Evolutionary conservation across 208 protist genomes (phyloP).

Genomic region (Crithidia mellificae): DNA sequence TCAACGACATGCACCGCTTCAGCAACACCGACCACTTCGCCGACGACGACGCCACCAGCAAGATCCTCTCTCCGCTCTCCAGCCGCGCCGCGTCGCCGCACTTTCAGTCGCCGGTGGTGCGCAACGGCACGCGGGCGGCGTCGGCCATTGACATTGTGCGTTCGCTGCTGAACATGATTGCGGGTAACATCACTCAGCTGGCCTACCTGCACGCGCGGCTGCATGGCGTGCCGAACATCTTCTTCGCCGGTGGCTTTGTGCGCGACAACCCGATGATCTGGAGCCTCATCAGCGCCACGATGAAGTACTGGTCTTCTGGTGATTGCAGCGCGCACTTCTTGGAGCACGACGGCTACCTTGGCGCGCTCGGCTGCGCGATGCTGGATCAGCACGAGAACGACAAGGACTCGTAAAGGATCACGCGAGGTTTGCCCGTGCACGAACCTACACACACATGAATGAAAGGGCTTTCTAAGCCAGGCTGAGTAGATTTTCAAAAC

Average conservation of each 20-base stretch:
- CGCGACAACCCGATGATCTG: conserved; percentile 92
- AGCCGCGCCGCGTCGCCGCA: conserved; percentile 8
- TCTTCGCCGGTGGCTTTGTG: conserved; percentile 96
- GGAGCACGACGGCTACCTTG: conserved; percentile 96
- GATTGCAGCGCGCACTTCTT: conserved; percentile 93
- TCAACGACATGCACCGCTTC: conserved; percentile 40
- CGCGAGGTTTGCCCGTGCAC: background rate
- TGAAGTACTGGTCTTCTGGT: conserved; percentile 95
- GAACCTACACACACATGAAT: too few species aligned
- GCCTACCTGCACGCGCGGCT: conserved; percentile 93
- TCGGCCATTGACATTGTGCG: conserved; percentile 89
- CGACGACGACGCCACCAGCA: conserved; percentile 42
- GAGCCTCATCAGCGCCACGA: conserved; percentile 85
- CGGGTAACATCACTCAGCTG: conserved; percentile 96
- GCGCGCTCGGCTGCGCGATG: conserved; percentile 88
- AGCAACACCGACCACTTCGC: conserved; percentile 33
- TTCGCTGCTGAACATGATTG: conserved; percentile 94
- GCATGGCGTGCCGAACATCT: conserved; percentile 92
- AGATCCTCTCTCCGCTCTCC: conserved; percentile 34
- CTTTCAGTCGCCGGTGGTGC: conserved; percentile 11
- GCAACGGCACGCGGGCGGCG: conserved; percentile 25
- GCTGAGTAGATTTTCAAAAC: too few species aligned
- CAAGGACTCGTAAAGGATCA: background rate
- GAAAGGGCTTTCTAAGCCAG: too few species aligned
- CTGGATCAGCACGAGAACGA: conserved; percentile 18